These are phyloP conservation scores for Gossypium stocksii DNA, from an alignment of 345 rosid species.

Conservation along the genomic window DNA sequence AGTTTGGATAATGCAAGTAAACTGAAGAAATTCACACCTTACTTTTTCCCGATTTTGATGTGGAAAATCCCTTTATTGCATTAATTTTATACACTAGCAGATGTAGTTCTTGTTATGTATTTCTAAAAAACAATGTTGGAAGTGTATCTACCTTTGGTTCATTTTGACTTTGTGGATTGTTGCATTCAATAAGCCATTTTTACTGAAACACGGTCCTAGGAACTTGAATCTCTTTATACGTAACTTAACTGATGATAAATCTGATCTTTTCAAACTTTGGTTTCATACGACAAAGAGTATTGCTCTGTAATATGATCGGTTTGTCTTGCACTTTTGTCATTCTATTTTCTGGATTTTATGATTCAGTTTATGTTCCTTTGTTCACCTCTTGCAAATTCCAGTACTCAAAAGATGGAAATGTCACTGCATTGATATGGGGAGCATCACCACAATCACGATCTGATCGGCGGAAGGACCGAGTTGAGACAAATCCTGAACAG, in stretches of 20 bases:
- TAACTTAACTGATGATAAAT: not conserved
- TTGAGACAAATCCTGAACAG: conserved; percentile 97
- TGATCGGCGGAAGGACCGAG: conserved; percentile 86
- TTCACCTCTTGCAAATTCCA: conserved; percentile 31
- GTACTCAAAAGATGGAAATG: conserved; percentile 67
- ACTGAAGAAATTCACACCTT: not conserved
- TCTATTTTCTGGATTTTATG: not conserved
- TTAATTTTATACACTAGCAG: not conserved
- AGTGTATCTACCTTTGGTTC: not conserved
- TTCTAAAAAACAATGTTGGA: not conserved
- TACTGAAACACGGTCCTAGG: not conserved
- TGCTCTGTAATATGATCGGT: not conserved
- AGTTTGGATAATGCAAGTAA: not conserved
- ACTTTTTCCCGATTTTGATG: not conserved
- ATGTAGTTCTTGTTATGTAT: not conserved
- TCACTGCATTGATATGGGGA: conserved; percentile 49
- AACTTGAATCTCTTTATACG: not conserved
- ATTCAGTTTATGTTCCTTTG: conserved; percentile 9
- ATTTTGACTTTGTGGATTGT: not conserved
- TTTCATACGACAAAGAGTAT: not conserved
- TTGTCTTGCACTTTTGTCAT: not conserved
- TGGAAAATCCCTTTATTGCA: not conserved
- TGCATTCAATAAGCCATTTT: not conserved
- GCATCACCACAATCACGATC: conserved; percentile 10
- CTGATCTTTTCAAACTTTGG: not conserved